Conservation (phyloP, 306 rosid species). For the Castanospermum australe region DNA sequence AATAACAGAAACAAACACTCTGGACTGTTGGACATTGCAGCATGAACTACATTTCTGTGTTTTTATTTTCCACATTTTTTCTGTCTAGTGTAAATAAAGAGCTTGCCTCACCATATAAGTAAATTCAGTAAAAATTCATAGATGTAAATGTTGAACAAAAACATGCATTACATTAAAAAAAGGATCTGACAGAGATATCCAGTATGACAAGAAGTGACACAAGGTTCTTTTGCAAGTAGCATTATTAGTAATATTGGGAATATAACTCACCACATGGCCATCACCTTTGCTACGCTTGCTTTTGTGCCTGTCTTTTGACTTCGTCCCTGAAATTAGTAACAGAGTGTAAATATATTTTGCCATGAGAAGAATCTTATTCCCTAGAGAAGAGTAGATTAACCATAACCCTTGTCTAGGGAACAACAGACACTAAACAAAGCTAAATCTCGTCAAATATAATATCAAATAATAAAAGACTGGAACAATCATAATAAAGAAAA, state of each 20-base stretch:
- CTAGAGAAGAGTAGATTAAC: background rate
- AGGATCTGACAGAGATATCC: background rate
- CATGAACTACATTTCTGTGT: background rate
- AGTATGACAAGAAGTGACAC: conserved; percentile 7
- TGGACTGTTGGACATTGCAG: conserved; percentile 2
- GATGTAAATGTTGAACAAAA: background rate
- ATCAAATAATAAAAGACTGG: background rate
- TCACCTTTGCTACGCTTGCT: conserved; percentile 53
- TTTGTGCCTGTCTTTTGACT: conserved; percentile 64
- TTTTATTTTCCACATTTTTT: background rate
- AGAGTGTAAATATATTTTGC: conserved; percentile 2
- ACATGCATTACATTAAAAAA: background rate
- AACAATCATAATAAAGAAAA: background rate
- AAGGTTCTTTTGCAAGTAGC: background rate
- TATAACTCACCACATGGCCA: conserved; percentile 51
- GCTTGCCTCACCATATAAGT: background rate
- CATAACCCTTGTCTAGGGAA: background rate
- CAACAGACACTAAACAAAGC: background rate
- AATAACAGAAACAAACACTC: background rate
- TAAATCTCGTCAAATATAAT: background rate
- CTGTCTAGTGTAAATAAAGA: background rate
- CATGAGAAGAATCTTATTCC: conserved; percentile 9
- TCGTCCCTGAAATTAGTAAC: conserved; percentile 59
- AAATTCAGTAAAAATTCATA: background rate
- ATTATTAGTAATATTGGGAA: background rate